Conservation (phyloP, 805 yeast species). For the Saturnispora serradocipensis region DNA sequence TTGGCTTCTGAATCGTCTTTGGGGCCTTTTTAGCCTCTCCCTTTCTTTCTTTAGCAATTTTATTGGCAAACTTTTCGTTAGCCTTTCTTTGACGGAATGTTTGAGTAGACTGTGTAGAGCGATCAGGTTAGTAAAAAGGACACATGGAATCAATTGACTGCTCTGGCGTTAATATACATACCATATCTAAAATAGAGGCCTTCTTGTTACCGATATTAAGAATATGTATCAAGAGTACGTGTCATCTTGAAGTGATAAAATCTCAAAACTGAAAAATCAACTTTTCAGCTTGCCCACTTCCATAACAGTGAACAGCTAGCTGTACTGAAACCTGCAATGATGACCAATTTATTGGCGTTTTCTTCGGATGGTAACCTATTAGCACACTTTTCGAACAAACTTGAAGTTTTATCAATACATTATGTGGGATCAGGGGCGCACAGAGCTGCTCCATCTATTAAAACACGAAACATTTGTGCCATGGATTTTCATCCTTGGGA, state of each 20-base stretch:
- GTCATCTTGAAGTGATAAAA: background rate
- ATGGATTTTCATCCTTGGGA: constrained; percentile 4
- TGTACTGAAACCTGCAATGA: background rate
- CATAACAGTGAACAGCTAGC: background rate
- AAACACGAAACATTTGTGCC: background rate
- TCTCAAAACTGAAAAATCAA: background rate
- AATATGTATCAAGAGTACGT: constrained; percentile 2
- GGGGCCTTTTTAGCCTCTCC: constrained; percentile 11
- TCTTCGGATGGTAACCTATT: background rate
- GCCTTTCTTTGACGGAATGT: constrained; percentile 84
- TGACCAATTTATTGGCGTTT: constrained; percentile 1
- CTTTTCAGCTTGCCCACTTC: too few species aligned
- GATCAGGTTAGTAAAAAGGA: background rate
- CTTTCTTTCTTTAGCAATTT: constrained; percentile 39
- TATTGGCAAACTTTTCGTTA: constrained; percentile 73
- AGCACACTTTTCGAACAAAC: constrained; percentile 7
- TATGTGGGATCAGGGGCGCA: background rate
- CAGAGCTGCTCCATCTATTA: background rate
- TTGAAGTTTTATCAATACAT: constrained; percentile 1
- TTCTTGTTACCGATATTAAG: background rate
- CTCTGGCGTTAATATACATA: background rate
- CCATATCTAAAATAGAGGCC: background rate
- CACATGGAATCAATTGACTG: background rate
- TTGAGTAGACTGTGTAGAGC: constrained; percentile 49
- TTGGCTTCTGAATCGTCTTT: constrained; percentile 1